Conservation (phyloP, 345 rosid species). For the Isatis tinctoria region DNA sequence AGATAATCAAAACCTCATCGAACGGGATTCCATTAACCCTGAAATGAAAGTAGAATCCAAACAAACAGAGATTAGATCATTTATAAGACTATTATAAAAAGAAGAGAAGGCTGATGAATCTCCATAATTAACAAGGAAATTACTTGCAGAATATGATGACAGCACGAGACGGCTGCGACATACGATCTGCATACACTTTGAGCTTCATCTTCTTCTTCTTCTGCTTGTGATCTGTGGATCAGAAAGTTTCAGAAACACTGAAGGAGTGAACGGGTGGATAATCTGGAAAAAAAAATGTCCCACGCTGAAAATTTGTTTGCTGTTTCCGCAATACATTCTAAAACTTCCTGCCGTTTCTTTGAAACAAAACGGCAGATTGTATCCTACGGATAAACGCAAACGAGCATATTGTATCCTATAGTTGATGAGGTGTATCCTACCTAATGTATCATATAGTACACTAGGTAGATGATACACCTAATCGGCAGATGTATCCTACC, state of each 20-base stretch:
- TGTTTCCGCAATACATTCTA: not conserved
- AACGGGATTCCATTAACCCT: slow-evolving; percentile 73
- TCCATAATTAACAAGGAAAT: not conserved
- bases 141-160: slow-evolving; percentile 90
- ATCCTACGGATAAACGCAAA: not conserved
- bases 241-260: not conserved
- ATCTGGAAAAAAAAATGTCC: not conserved
- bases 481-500: too few species aligned
- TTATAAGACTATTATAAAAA: not conserved
- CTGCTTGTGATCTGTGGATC: slow-evolving; percentile 16
- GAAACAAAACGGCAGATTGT: not conserved
- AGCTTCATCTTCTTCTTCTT: slow-evolving; percentile 46
- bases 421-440: too few species aligned
- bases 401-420: too few species aligned
- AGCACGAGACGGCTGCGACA: slow-evolving; percentile 87
- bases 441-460: too few species aligned
- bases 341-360: not conserved
- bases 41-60: not conserved
- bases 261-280: not conserved
- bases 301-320: not conserved
- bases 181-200: slow-evolving; percentile 64
- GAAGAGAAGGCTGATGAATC: not conserved
- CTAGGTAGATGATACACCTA: too few species aligned
- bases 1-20: slow-evolving; percentile 59
- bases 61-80: not conserved